Percentiles rank a stretch among this genome's conserved stretches.
phyloP scores from a whole-genome alignment of 192 early-diverging fungal genomes.

The Coemansia sp. region DNA sequence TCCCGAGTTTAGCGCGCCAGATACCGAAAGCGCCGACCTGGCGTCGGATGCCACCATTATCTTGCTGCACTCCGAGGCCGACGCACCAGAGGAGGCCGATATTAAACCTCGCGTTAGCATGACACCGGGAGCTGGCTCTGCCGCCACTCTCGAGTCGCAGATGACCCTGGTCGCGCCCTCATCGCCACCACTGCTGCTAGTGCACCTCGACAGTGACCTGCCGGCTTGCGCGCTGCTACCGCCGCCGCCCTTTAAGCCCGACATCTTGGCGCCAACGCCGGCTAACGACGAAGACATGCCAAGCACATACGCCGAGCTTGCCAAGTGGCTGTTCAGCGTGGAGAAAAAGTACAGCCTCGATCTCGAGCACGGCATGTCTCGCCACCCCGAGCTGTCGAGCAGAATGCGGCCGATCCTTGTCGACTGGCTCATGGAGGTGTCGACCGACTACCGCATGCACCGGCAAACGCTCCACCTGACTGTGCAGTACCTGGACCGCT shows the following conservation, averaged over 20 bases:
- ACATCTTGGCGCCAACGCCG: not conserved
- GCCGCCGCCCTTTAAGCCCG: constrained; percentile 4
- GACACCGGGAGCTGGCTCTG: not conserved
- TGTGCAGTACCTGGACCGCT: constrained; percentile 54
- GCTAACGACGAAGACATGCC: constrained; percentile 7
- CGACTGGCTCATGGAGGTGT: constrained; percentile 61
- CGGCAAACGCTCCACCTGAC: constrained; percentile 55
- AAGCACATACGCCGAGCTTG: constrained; percentile 22
- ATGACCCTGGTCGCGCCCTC: constrained; percentile 45
- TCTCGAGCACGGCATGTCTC: constrained; percentile 26
- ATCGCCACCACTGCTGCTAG: constrained; percentile 16
- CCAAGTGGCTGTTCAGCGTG: constrained; percentile 21
- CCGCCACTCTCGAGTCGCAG: constrained; percentile 38
- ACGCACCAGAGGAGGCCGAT: not conserved
- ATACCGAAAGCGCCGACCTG: constrained; percentile 15
- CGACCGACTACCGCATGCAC: constrained; percentile 56
- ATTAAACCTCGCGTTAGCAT: not conserved
- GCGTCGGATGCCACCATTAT: constrained; percentile 52
- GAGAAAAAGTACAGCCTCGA: constrained; percentile 30
- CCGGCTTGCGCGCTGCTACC: constrained; percentile 8
- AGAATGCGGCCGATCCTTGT: constrained; percentile 60
- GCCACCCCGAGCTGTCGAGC: constrained; percentile 51
- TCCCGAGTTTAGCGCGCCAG: constrained; percentile 3
- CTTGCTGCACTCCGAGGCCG: constrained; percentile 29
- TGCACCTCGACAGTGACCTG: constrained; percentile 13